Evolutionary conservation across 371 early-diverging fungal species (phyloP).

Genomic region (Rhizomucor miehei): DNA sequence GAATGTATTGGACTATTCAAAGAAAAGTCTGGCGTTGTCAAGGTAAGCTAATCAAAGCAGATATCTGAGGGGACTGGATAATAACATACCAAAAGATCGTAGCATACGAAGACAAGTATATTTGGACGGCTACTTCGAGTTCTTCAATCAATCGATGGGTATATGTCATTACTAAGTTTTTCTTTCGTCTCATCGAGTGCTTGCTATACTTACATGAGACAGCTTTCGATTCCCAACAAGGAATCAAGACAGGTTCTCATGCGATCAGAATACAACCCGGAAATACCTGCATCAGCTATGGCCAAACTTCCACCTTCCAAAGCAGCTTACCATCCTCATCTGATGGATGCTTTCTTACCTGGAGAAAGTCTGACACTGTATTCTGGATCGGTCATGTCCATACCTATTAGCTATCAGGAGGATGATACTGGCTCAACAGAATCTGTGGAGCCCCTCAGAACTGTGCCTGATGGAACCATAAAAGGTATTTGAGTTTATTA

Average conservation of each 20-base stretch:
- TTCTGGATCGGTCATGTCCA: conserved; percentile 48
- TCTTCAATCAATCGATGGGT: conserved; percentile 87
- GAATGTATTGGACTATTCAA: conserved; percentile 85
- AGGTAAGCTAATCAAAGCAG: conserved; percentile 39
- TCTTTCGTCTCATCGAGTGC: not conserved
- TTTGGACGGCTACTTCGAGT: conserved; percentile 91
- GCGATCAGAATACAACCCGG: conserved; percentile 43
- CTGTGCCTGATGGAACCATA: conserved; percentile 35
- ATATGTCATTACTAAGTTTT: conserved; percentile 2
- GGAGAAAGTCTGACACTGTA: conserved; percentile 41
- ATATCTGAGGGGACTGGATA: not conserved
- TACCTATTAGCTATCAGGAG: conserved; percentile 49
- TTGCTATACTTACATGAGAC: not conserved
- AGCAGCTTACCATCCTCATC: conserved; percentile 19
- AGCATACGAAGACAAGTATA: conserved; percentile 73
- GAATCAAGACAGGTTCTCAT: conserved; percentile 41
- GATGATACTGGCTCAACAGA: conserved; percentile 39
- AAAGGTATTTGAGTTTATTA: conserved; percentile 15
- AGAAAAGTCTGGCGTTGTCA: conserved; percentile 79
- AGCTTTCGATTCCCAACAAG: conserved; percentile 59
- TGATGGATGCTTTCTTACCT: conserved; percentile 32
- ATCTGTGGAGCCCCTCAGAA: conserved; percentile 38
- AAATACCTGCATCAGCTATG: conserved; percentile 39
- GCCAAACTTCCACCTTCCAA: conserved; percentile 43
- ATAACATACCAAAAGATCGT: conserved; percentile 46